Percentiles rank a stretch among this genome's conserved stretches.
These are phyloP conservation scores for Linum trigynum DNA, from an alignment of 345 rosid genomes.

Conservation along the genomic window DNA sequence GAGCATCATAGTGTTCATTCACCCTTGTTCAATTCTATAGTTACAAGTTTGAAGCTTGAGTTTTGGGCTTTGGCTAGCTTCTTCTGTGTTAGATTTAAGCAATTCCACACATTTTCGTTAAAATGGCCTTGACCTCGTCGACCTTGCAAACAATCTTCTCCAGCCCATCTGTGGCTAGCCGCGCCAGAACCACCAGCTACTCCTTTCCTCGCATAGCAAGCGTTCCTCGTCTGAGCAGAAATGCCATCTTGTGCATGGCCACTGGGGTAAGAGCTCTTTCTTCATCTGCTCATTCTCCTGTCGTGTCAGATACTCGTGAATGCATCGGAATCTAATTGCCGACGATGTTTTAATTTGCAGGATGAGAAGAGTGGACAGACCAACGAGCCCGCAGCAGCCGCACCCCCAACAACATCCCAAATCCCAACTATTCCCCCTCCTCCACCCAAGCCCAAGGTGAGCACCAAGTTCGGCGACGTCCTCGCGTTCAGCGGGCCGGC, in stretches of 20 bases:
- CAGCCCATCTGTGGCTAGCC: conserved; percentile 21
- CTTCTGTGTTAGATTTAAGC: no score
- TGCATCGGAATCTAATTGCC: no score
- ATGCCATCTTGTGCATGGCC: conserved; percentile 35
- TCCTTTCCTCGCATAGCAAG: conserved; percentile 8
- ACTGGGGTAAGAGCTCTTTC: conserved; percentile 22
- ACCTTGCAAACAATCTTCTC: conserved; percentile 37
- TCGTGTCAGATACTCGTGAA: neutral
- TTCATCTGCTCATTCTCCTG: neutral
- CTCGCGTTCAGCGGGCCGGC: conserved; percentile 79
- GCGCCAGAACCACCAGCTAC: conserved; percentile 12
- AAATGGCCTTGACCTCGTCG: conserved; percentile 34
- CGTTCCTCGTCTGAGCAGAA: conserved; percentile 19
- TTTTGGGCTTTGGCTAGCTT: no score
- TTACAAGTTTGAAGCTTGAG: no score
- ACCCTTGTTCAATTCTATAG: no score
- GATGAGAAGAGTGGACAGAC: no score
- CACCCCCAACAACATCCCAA: no score
- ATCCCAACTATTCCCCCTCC: neutral
- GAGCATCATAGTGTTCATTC: no score
- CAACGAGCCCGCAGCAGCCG: neutral
- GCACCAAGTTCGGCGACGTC: conserved; percentile 48
- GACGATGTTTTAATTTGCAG: no score
- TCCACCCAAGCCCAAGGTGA: conserved; percentile 23
- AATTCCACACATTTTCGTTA: neutral